Base-by-base conservation (phyloP, 106 monocot species). In the Acanthochlamys bracteata region DNA sequence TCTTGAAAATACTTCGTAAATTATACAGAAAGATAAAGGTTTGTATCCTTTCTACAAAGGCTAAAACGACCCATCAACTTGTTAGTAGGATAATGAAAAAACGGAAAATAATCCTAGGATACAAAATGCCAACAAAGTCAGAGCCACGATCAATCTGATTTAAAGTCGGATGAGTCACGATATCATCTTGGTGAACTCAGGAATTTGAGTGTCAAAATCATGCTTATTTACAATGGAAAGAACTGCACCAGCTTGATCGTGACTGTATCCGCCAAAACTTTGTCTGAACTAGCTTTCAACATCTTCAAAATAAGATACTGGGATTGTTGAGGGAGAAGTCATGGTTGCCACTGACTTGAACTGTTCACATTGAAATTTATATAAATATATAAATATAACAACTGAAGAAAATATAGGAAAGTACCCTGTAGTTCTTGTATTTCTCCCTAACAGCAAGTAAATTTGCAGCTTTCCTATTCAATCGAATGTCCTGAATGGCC, bases 341-440 rank as follows among this genome's bases (percentile, higher is more conserved):
- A 83, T 41, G 8, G 60, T 27, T 4, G 83, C 63, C 7, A 75
- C 83, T n/a, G 57, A 75, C 53, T 72, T 78, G 72, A 83, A 83
- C 83, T 83, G 83, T 54, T 60, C 16, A 61, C 3, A 49, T 49
- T 49, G 12, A 49, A 49, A 49, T 49, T 4, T 49, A 14, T 2
- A 25, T 6, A 60, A 71, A 23, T 2, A 22, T 15, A 39, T 11
- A 19, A 20, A 33, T 24, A 39, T 76, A 47, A 75, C 25, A 0
- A 10, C 7, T 14, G 20, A 10, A 39, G 3, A 40, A 23, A 39
- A 7, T 3, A 4, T 3, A 43, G 27, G 17, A 15, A 6, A 14
- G 51, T 69, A 71, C 86, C 79, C 39, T 81, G 53, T 73, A 69
- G 13, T 79, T 75, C 76, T 79, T 84, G 66, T 87, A 87, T 67